A percentile compares a stretch with the other conserved stretches of the same genome.
These are phyloP conservation scores for Balakata baccata DNA, from an alignment of 345 rosid species.

Conservation along the genomic window DNA sequence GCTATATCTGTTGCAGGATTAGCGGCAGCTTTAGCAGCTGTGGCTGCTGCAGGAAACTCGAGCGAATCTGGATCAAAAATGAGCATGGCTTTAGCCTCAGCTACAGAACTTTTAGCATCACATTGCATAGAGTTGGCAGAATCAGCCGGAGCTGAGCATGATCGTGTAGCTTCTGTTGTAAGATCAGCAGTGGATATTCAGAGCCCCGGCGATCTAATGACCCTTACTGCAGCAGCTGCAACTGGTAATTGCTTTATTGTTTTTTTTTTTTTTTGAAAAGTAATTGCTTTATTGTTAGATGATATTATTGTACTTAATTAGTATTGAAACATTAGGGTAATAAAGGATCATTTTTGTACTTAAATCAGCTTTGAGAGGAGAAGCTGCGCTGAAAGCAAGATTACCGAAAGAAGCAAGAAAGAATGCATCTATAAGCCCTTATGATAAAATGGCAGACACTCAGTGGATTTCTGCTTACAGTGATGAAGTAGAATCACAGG, in stretches of 20 bases:
- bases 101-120: conserved; percentile 82
- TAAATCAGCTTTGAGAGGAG: conserved; percentile 78
- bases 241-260: conserved; percentile 50
- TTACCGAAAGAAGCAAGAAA: conserved; percentile 83
- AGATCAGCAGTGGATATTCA: conserved; percentile 78
- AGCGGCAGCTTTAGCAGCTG: conserved; percentile 94
- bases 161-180: conserved; percentile 62
- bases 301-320: background rate
- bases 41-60: conserved; percentile 53
- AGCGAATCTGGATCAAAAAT: conserved; percentile 50
- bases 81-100: conserved; percentile 75
- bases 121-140: conserved; percentile 89
- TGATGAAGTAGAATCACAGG: conserved; percentile 38
- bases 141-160: conserved; percentile 68
- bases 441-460: conserved; percentile 49
- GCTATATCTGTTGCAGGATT: conserved; percentile 80
- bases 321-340: background rate
- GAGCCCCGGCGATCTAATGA: conserved; percentile 75
- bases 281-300: too few species aligned
- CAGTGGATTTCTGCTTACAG: conserved; percentile 40
- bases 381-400: conserved; percentile 72
- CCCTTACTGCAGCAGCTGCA: conserved; percentile 97
- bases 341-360: background rate
- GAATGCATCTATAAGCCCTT: conserved; percentile 82
- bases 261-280: background rate